phyloP scores from a whole-genome alignment of 2,329 filamentous ascomycete genomes.

The Beauveria sp. region DNA sequence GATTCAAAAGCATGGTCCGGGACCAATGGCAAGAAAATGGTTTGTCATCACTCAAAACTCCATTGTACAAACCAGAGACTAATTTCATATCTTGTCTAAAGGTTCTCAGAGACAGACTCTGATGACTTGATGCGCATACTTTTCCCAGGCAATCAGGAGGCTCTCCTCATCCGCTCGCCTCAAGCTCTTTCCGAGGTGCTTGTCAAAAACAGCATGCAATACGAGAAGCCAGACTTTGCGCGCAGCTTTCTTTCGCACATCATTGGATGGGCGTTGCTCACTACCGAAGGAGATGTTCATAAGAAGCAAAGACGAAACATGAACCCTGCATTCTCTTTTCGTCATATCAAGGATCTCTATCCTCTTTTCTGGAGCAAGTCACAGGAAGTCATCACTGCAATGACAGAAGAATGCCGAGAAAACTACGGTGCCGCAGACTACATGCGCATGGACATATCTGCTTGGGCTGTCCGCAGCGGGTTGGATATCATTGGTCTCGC shows the following conservation, averaged over 20 bases:
- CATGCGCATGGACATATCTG: constrained; percentile 14
- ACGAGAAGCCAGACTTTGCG: constrained; percentile 44
- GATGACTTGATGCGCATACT: constrained; percentile 58
- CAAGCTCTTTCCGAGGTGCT: constrained; percentile 58
- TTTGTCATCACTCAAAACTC: constrained; percentile 32
- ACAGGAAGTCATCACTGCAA: constrained; percentile 15
- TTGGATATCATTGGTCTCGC: constrained; percentile 28
- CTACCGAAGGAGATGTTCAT: constrained; percentile 25
- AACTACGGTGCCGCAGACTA: background rate
- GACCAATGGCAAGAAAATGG: constrained; percentile 56
- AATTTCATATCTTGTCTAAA: constrained; percentile 15
- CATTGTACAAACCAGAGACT: background rate
- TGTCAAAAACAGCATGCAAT: constrained; percentile 57
- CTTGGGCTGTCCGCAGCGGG: constrained; percentile 18
- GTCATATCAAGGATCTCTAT: constrained; percentile 25
- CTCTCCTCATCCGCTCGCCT: constrained; percentile 47
- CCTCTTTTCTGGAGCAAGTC: constrained; percentile 26
- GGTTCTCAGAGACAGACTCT: constrained; percentile 54
- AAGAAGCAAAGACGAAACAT: constrained; percentile 24
- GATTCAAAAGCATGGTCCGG: background rate
- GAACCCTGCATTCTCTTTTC: constrained; percentile 22
- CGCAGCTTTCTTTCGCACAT: constrained; percentile 74
- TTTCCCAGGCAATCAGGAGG: constrained; percentile 48
- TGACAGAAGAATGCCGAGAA: background rate
- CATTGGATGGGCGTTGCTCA: constrained; percentile 52